Conservation (phyloP, 768 basidiomycete species). For the Agrocybe chaxingu region DNA sequence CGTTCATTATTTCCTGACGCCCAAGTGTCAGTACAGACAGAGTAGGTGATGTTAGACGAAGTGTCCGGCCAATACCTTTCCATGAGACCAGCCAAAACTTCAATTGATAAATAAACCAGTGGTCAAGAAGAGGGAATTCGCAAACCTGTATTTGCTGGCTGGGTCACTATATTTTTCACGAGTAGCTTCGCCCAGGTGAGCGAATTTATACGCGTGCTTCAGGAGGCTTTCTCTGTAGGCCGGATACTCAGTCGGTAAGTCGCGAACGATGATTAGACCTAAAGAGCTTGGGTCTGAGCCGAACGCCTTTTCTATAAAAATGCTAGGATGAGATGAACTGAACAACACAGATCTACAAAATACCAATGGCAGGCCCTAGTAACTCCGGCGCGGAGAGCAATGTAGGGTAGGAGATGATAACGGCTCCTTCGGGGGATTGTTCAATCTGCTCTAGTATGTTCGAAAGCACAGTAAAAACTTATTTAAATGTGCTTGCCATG, state of each 20-base stretch:
- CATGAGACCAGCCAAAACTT: slow-evolving; percentile 97
- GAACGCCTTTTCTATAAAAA: slow-evolving; percentile 66
- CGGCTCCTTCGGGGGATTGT: slow-evolving; percentile 24
- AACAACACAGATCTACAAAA: slow-evolving; percentile 8
- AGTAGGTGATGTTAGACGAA: background rate
- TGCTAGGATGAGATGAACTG: background rate
- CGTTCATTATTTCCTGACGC: slow-evolving; percentile 90
- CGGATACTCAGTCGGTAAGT: slow-evolving; percentile 69
- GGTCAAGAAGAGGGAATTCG: background rate
- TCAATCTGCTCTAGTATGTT: slow-evolving; percentile 5
- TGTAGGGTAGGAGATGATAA: slow-evolving; percentile 25
- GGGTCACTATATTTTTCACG: slow-evolving; percentile 78
- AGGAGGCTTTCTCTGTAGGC: slow-evolving; percentile 69
- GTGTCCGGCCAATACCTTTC: slow-evolving; percentile 54
- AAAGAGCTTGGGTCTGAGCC: slow-evolving; percentile 74
- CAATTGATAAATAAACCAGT: background rate
- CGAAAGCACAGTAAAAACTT: background rate
- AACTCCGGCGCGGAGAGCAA: slow-evolving; percentile 23
- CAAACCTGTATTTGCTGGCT: slow-evolving; percentile 71
- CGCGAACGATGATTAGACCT: slow-evolving; percentile 79
- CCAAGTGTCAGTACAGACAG: background rate
- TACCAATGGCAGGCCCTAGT: slow-evolving; percentile 54
- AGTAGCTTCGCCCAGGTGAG: slow-evolving; percentile 57
- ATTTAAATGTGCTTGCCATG: slow-evolving; percentile 5
- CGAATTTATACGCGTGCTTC: slow-evolving; percentile 72